Evolutionary conservation across 345 rosid species (phyloP), one percentile per base, ranked within the genome.

Genomic region (Hibiscus syriacus): DNA sequence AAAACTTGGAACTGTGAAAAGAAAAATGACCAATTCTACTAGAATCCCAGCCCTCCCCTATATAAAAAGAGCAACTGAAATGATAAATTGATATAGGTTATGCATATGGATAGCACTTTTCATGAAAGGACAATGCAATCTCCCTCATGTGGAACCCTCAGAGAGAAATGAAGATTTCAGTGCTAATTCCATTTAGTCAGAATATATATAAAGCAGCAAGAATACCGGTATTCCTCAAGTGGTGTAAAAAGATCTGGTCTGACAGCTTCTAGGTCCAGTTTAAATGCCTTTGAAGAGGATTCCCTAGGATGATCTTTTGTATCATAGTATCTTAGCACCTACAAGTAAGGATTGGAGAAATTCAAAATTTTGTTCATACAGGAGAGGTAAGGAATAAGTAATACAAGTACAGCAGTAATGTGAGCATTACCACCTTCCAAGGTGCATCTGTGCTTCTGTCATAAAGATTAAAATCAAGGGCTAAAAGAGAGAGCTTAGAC

Each of bases 211-310:
- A 8, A 56, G 55, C 55, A 73, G 66, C 16, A 68, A 19, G 53
- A 69, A 70, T 76, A 91, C 99, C 99, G 74, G 72, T 90, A 87
- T 81, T 94, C 99, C 80, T 94, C 97, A 11, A 94, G 95, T 67
- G 99, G 97, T 23, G 76, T 87, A 62, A 66, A 73, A 73, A 97
- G 95, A 74, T 94, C 87, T 32, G 97, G 99, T 71, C 92, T 87
- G 61, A 91, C 95, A 79, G 92, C 88, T 77, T 89, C 95, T 77
- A 94, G 68, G 69, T 80, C 87, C 80, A 91, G 74, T 84, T 79
- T 87, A 68, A 91, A 76, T 63, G 95, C 92, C 72, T 91, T 81
- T 23, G 97, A 86, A 70, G 89, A 80, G 34, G 92, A 86, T 72
- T 85, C 90, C 76, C 97, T 85, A 36, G 99, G 97, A 76, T 78